Evolutionary conservation across 177 flowering plant species (phyloP).

Genomic region (Telopea speciosissima): DNA sequence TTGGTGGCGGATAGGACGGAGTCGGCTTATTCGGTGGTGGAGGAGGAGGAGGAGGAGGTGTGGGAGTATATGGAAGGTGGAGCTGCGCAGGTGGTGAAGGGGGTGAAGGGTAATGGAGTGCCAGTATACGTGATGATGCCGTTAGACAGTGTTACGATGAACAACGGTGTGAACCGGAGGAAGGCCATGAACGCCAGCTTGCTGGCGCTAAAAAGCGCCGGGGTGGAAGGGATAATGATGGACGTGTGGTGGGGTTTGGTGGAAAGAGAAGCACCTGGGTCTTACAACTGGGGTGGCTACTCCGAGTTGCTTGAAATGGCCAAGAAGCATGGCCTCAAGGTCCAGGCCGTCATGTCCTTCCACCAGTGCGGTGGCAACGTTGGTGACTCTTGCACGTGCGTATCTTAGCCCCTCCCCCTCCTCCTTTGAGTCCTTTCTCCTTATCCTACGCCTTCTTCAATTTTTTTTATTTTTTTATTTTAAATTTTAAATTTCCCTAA

Average conservation of each 20-base stretch:
- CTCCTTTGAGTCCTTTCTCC: too few species aligned
- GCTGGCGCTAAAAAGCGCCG: conserved; percentile 85
- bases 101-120: conserved; percentile 40
- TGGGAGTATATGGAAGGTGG: conserved; percentile 26
- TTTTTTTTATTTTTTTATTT: neutral
- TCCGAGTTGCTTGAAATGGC: conserved; percentile 86
- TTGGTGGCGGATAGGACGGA: conserved; percentile 11
- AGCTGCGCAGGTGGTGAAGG: conserved; percentile 20
- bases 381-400: conserved; percentile 87
- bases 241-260: conserved; percentile 99
- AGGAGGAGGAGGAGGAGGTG: conserved; percentile 6
- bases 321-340: conserved; percentile 73
- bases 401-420: conserved; percentile 7
- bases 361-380: conserved; percentile 98
- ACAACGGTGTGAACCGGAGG: conserved; percentile 59
- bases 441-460: conserved; percentile 7
- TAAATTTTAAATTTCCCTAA: too few species aligned
- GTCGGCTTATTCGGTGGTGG: conserved; percentile 9
- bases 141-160: conserved; percentile 77
- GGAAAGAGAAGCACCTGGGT: conserved; percentile 71
- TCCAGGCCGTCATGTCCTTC: conserved; percentile 97
- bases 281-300: conserved; percentile 91
- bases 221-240: conserved; percentile 95
- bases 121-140: conserved; percentile 98
- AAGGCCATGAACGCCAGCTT: conserved; percentile 86